These are phyloP conservation scores for Nothophaeocryptopus gaeumannii DNA, from an alignment of 2,329 filamentous ascomycete species.

Conservation along the genomic window DNA sequence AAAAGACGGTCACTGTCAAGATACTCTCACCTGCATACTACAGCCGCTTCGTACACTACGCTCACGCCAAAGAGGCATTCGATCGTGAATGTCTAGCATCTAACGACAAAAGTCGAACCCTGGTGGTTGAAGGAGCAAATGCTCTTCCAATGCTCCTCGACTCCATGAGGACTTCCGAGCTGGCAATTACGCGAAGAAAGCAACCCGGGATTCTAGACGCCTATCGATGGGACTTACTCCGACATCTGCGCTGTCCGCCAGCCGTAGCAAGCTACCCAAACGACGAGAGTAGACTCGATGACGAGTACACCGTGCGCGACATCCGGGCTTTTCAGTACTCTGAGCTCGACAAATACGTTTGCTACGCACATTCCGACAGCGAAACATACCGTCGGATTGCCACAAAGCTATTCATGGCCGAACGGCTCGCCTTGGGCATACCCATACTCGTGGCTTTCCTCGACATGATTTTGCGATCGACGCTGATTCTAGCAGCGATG, in stretches of 20 bases:
- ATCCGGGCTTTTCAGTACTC: conserved; percentile 40
- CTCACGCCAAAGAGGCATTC: conserved; percentile 60
- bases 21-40: conserved; percentile 67
- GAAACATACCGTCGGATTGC: conserved; percentile 38
- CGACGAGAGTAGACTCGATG: conserved; percentile 6
- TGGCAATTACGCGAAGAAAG: not conserved
- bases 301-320: conserved; percentile 27
- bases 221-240: conserved; percentile 39
- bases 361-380: conserved; percentile 19
- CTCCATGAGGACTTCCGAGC: conserved; percentile 17
- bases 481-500: conserved; percentile 26
- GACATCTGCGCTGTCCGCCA: conserved; percentile 41
- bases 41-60: conserved; percentile 62
- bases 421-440: conserved; percentile 40
- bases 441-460: conserved; percentile 33
- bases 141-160: conserved; percentile 49
- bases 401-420: conserved; percentile 43
- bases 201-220: conserved; percentile 16
- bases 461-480: conserved; percentile 28
- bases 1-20: conserved; percentile 52
- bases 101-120: conserved; percentile 56
- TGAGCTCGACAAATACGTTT: conserved; percentile 41
- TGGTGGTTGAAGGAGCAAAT: conserved; percentile 56
- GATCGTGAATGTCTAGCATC: conserved; percentile 55
- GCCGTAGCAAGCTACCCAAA: conserved; percentile 38